Evolutionary conservation across 129 eudicot genomes (phyloP).

Genomic region (Dittrichia graveolens): DNA sequence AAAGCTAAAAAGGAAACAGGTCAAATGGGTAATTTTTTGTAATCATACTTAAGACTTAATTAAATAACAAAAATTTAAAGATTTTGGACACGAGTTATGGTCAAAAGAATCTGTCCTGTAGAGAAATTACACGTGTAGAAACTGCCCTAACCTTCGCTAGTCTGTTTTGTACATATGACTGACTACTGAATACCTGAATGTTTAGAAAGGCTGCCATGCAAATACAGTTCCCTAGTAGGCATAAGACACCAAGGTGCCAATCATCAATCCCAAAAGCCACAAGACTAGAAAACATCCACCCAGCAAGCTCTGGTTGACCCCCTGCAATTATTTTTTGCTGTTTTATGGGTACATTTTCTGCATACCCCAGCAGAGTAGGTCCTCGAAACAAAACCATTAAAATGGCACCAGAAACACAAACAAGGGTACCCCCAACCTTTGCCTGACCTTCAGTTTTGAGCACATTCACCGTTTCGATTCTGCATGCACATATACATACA

Average conservation of each 20-base stretch:
- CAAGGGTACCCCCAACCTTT: conserved; percentile 86
- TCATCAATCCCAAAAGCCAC: conserved; percentile 63
- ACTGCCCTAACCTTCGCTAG: too few relatives aligned
- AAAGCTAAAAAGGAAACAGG: too few relatives aligned
- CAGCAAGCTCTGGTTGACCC: conserved; percentile 78
- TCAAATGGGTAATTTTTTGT: too few relatives aligned
- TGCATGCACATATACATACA: conserved; percentile 39
- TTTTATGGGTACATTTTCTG: conserved; percentile 34
- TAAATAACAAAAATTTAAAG: too few relatives aligned
- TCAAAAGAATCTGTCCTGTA: too few relatives aligned
- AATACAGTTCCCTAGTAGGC: conserved; percentile 92
- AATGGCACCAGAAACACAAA: conserved; percentile 90
- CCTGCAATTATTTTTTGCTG: conserved; percentile 55
- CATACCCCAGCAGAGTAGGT: conserved; percentile 72
- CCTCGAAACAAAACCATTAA: conserved; percentile 88
- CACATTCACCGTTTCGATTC: conserved; percentile 83
- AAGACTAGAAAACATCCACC: conserved; percentile 65
- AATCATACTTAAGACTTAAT: too few relatives aligned
- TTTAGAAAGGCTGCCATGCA: conserved; percentile 92
- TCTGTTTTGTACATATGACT: conserved; percentile 1
- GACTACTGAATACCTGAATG: conserved; percentile 64
- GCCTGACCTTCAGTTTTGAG: conserved; percentile 76
- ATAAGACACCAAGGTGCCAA: conserved; percentile 89
- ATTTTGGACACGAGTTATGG: too few relatives aligned
- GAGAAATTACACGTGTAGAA: too few relatives aligned